Base-by-base conservation (phyloP, 179 eudicot species). In the Pouteria campechiana region DNA sequence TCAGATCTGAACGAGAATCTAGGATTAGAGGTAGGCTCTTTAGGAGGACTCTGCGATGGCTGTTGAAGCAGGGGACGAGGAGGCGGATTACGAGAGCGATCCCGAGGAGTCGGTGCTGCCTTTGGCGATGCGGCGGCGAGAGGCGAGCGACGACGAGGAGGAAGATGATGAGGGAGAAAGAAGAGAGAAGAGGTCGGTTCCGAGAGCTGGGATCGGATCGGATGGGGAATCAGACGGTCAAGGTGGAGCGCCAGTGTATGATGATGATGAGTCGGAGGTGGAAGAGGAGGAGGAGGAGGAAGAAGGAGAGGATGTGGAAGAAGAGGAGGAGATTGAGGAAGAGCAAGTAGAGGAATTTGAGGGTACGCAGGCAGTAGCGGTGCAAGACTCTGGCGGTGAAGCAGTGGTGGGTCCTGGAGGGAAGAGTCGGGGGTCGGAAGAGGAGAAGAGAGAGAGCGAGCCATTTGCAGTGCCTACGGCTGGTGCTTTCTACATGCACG, bases 401-500 rank as follows among this genome's bases (percentile, higher is more conserved):
- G 10, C 54, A 17, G 57, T 65, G 22, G n/a, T n/a, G n/a, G n/a
- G n/a, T n/a, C n/a, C n/a, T n/a, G n/a, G n/a, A n/a, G n/a, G n/a
- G n/a, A n/a, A n/a, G n/a, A n/a, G n/a, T n/a, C n/a, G n/a, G n/a
- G n/a, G n/a, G n/a, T n/a, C n/a, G 27, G 73, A 40, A 18, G 72
- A 40, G 45, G 83, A 67, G 63, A 79, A 71, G 75, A 83, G 76
- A 65, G 86, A 65, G 62, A 70, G 60, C 17, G 95, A 84, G 67
- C 97, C 93, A 2, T 88, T 60, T 56, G 62, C 94, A 1, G 92
- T 88, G 50, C 97, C 97, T 0, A 88, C 94, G 1, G 73, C 93
- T 1, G 97, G 97, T 23, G 95, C 95, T 3, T 88, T 88, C 57
- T 88, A 88, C 57, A 88, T 88, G 97, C 95, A 88, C 21, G 97